Percentiles rank a stretch among this genome's conserved stretches.
phyloP scores from a whole-genome alignment of 176 grass and related monocot genomes.

The Hsuehochloa calcarea region DNA sequence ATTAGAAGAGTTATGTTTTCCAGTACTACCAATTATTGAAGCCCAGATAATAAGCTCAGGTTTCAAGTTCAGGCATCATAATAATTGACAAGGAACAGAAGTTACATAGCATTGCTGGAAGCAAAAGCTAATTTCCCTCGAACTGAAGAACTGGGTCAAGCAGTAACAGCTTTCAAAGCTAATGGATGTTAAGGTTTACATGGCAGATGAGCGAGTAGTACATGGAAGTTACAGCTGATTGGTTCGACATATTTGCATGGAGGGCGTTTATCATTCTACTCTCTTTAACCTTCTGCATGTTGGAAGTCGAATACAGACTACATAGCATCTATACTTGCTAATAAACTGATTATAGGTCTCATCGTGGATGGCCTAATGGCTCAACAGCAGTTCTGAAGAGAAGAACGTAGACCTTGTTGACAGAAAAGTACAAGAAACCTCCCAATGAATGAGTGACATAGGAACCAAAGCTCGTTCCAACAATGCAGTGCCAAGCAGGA shows the following conservation, averaged over 20 bases:
- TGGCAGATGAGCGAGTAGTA: conserved; percentile 5
- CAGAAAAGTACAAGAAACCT: conserved; percentile 68
- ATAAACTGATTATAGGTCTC: conserved; percentile 2
- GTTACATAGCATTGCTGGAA: not conserved
- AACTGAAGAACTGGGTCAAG: not conserved
- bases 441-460: conserved; percentile 70
- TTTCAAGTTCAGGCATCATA: conserved; percentile 6
- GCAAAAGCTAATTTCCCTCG: not conserved
- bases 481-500: conserved; percentile 80
- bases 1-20: not conserved
- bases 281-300: conserved; percentile 37
- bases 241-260: conserved; percentile 47
- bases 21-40: not conserved
- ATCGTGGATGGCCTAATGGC: conserved; percentile 41
- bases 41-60: not conserved
- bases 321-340: conserved; percentile 10
- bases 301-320: conserved; percentile 16
- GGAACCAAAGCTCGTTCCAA: conserved; percentile 73
- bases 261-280: conserved; percentile 9
- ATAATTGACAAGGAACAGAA: not conserved
- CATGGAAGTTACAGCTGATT: conserved; percentile 38
- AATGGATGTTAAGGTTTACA: conserved; percentile 19
- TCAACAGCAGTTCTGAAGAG: conserved; percentile 70
- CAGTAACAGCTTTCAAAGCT: not conserved
- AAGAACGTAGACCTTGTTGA: conserved; percentile 67